Base-by-base conservation (phyloP, 352 stramenopile species). In the Globisporangium nunn region DNA sequence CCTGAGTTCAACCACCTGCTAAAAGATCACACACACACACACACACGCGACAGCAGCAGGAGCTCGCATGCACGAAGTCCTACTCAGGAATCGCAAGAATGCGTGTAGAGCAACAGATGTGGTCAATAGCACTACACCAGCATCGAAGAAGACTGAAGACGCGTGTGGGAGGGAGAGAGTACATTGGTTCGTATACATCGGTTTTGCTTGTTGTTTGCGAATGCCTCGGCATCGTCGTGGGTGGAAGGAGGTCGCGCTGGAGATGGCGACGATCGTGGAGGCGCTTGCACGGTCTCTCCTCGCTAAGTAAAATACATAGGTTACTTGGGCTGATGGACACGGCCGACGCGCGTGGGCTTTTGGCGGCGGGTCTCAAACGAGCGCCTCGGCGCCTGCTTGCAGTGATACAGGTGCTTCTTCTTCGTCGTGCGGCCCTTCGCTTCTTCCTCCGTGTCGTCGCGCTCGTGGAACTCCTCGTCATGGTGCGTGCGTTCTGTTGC, bases 241-340 rank as follows among this genome's bases (percentile, higher is more conserved):
- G 6, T 4, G 3, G 43, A 10, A 40, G 3, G 35, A 40, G 35
- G 14, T 10, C 15, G 43, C n/a, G 7, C 43, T 30, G 43, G 6
- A 10, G 43, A 6, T 14, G 4, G 12, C 17, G n/a, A 30, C 15
- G 14, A 17, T 28, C 3, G 15, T n/a, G n/a, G n/a, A n/a, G n/a
- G n/a, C n/a, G n/a, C 15, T 23, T 47, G 31, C 31, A 37, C 37
- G 37, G 10, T 41, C 37, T 10, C 10, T 17, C 37, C 4, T 5
- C 8, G 3, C 8, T 41, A 14, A 41, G 10, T 17, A 49, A 11
- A 18, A 12, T 28, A 30, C 44, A 49, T 28, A 10, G 8, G 44
- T 72, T 81, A 87, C 64, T 81, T 85, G 54, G 78, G 78, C 59
- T 88, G 78, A 51, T 88, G 75, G 47, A 88, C 69, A 43, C 78